A percentile compares a stretch with the other conserved stretches of the same genome.
phyloP scores from a whole-genome alignment of 2,329 filamentous ascomycete species.

The Penicillium decumbens region DNA sequence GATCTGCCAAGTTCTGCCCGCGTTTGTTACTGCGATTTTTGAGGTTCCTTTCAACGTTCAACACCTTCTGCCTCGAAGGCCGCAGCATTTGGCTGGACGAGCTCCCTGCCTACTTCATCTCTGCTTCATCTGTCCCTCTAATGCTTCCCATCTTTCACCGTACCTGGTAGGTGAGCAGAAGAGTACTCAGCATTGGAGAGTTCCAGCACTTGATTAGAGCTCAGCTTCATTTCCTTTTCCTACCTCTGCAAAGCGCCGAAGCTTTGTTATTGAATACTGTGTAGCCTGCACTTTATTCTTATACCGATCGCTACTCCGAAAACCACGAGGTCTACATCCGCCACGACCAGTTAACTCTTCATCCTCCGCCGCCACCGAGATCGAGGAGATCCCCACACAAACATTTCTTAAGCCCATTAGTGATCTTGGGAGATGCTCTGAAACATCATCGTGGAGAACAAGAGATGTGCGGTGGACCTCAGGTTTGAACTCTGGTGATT shows the following conservation, averaged over 20 bases:
- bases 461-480: slow-evolving; percentile 17
- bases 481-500: slow-evolving; percentile 3
- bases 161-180: neutral
- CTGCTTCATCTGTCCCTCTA: neutral
- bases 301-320: no score
- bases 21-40: slow-evolving; percentile 13
- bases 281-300: neutral
- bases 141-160: neutral
- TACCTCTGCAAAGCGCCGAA: neutral
- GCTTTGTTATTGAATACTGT: neutral
- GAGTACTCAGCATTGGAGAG: neutral
- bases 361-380: neutral
- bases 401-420: neutral
- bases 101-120: neutral
- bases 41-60: slow-evolving; percentile 1
- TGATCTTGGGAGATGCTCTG: slow-evolving; percentile 3
- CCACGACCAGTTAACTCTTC: neutral
- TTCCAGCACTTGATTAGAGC: neutral
- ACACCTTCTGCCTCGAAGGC: neutral
- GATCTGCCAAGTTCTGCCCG: slow-evolving; percentile 17
- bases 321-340: neutral
- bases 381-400: neutral
- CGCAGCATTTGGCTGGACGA: neutral
- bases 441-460: slow-evolving; percentile 4
- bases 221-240: neutral